Conservation (phyloP, 306 rosid genomes). For the Cucurbita pepo region DNA sequence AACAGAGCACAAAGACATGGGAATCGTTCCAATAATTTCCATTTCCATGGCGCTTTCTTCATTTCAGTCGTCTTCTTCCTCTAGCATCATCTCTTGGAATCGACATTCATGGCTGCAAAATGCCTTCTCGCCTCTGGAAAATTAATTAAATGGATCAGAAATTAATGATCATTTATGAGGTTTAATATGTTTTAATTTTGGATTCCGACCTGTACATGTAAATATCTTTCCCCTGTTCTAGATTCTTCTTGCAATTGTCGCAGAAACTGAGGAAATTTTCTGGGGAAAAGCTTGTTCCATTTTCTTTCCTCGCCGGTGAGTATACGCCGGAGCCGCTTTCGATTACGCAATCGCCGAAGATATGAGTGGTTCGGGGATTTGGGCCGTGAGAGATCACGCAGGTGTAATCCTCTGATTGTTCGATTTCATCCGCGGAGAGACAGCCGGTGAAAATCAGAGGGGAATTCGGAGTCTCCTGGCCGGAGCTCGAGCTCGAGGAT, state of each 20-base stretch:
- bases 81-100: slow-evolving; percentile 48
- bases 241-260: slow-evolving; percentile 54
- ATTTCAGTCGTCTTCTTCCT: slow-evolving; percentile 22
- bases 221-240: slow-evolving; percentile 64
- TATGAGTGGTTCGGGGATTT: slow-evolving; percentile 66
- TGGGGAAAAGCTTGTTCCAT: slow-evolving; percentile 13
- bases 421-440: slow-evolving; percentile 60
- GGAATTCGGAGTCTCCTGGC: slow-evolving; percentile 13
- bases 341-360: slow-evolving; percentile 55
- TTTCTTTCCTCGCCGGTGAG: slow-evolving; percentile 14
- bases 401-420: slow-evolving; percentile 77
- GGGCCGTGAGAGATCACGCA: slow-evolving; percentile 71
- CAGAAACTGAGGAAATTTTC: slow-evolving; percentile 59
- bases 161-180: no score
- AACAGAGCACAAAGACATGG: neutral
- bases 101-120: slow-evolving; percentile 92
- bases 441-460: slow-evolving; percentile 24
- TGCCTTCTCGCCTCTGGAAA: slow-evolving; percentile 78
- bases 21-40: neutral
- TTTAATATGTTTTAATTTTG: neutral
- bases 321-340: slow-evolving; percentile 35
- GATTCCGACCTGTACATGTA: slow-evolving; percentile 81
- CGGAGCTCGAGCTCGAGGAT: slow-evolving; percentile 9
- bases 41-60: neutral
- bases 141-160: neutral